These are phyloP conservation scores for Myxozyma kluyveri DNA, from an alignment of 805 yeast species.

Conservation along the genomic window DNA sequence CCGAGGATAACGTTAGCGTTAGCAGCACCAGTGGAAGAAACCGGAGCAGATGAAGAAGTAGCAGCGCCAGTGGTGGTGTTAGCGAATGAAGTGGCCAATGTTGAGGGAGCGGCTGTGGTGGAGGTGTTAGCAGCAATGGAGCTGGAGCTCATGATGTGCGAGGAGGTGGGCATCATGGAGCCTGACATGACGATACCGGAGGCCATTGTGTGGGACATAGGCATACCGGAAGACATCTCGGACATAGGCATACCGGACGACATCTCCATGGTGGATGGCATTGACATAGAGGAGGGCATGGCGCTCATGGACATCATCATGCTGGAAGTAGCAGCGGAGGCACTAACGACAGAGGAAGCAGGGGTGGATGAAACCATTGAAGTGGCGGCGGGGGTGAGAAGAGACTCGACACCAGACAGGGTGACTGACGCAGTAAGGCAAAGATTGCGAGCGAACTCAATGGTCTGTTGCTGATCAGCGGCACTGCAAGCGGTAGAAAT, in stretches of 20 bases:
- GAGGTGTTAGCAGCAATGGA: not conserved
- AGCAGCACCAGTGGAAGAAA: constrained; percentile 10
- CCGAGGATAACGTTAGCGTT: constrained; percentile 10
- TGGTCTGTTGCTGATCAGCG: constrained; percentile 24
- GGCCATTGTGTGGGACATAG: constrained; percentile 1
- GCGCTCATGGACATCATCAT: not conserved
- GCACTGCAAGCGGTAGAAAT: constrained; percentile 10
- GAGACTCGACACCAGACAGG: constrained; percentile 12
- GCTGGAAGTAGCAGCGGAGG: not conserved
- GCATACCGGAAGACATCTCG: not conserved
- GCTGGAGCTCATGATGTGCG: constrained; percentile 2
- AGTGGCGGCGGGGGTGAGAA: constrained; percentile 11
- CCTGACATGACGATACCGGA: not conserved
- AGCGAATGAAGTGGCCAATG: not conserved
- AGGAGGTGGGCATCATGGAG: constrained; percentile 1
- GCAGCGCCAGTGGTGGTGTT: constrained; percentile 6
- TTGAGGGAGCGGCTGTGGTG: constrained; percentile 1
- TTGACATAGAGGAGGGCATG: not conserved
- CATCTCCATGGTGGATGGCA: not conserved
- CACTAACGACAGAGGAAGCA: constrained; percentile 1
- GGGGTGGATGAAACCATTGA: constrained; percentile 5
- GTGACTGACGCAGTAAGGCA: constrained; percentile 24
- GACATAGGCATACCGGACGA: constrained; percentile 1
- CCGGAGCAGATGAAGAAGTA: constrained; percentile 8
- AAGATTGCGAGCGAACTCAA: constrained; percentile 21